Base-by-base conservation (phyloP, 2,329 filamentous ascomycete genomes). In the Aspergillus sp. region DNA sequence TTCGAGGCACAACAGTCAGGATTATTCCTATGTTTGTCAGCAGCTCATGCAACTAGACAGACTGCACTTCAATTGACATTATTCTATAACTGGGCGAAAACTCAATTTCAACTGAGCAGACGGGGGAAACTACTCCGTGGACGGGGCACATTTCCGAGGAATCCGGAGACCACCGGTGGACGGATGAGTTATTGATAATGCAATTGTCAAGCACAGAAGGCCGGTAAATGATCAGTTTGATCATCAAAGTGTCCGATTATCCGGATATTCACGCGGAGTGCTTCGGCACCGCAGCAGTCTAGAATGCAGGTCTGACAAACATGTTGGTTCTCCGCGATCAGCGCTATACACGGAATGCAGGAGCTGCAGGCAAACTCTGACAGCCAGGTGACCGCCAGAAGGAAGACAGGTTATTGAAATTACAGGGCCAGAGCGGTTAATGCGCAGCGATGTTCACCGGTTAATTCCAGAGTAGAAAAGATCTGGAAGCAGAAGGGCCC, bases 241-340 rank as follows among this genome's bases (percentile, higher is more conserved):
- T 36, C 5, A 36, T 13, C 34, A 39, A 26, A 39, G 41, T 44
- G 50, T 36, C 3, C 15, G 50, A 26, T 45, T 45, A 44, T 44
- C 34, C 50, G 20, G 41, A 43, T 30, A 13, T 42, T 8, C 17
- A 43, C 22, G 24, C 18, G 17, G 20, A 13, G 32, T 11, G 22
- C 13, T 42, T 43, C 26, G 36, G n/a, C 30, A 49, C 13, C 22
- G 30, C 26, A 44, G 24, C 30, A 49, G 47, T 57, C 50, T 54
- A 57, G 55, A 57, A 54, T 57, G 55, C 39, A 54, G 24, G 54
- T 43, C 47, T 57, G 50, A 57, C 55, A 57, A 57, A 57, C 50
- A 38, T 48, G 32, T 22, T n/a, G 36, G 22, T 8, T 22, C 26
- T 30, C 26, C 26, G 26, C 26, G 48, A 56, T 55, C 24, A 41